Conservation (phyloP, 352 stramenopile genomes). For the Globisporangium paroecandrum region DNA sequence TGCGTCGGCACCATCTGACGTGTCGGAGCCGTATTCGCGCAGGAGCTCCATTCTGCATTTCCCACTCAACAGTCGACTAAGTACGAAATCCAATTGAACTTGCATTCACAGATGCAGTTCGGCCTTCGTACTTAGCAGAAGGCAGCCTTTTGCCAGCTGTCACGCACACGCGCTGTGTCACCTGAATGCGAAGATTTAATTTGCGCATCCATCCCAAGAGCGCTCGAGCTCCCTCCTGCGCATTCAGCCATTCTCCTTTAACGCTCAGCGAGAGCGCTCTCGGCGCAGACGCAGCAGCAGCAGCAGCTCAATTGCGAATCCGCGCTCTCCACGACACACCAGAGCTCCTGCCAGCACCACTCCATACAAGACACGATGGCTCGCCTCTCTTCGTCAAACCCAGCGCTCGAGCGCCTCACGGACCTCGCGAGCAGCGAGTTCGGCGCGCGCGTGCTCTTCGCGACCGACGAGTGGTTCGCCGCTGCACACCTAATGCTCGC, state of each 20-base stretch:
- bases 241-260: not conserved
- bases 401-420: conserved; percentile 37
- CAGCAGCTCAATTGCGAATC: conserved; percentile 2
- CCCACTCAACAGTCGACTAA: not conserved
- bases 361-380: not conserved
- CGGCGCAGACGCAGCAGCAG: too few relatives aligned
- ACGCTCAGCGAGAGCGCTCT: not conserved
- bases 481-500: conserved; percentile 81
- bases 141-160: not conserved
- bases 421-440: conserved; percentile 61
- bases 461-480: conserved; percentile 93
- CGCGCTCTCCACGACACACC: conserved; percentile 2
- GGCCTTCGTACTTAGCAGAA: not conserved
- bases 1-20: conserved; percentile 7
- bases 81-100: not conserved
- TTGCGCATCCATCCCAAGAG: conserved; percentile 1
- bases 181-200: conserved; percentile 1
- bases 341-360: not conserved
- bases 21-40: conserved; percentile 11
- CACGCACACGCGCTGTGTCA: not conserved
- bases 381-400: conserved; percentile 8
- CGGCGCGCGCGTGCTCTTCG: conserved; percentile 81
- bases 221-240: not conserved
- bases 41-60: conserved; percentile 17
- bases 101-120: not conserved